Conservation (phyloP, 495 filamentous ascomycete species). For the Haplographium delicatum region DNA sequence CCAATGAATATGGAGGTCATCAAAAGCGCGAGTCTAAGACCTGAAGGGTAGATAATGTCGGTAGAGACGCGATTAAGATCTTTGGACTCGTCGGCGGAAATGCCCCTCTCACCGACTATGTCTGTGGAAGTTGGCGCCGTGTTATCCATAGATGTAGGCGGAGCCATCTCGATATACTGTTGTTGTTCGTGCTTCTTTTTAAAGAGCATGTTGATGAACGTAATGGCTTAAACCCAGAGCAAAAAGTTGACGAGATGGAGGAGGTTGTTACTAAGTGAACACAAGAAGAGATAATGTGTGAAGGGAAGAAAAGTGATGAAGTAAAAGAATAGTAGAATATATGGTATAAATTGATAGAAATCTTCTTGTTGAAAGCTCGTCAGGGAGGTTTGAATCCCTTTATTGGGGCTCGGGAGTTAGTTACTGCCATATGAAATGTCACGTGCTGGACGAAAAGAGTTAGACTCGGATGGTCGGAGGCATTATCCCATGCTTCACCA, state of each 20-base stretch:
- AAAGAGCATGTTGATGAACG: constrained; percentile 3
- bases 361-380: too few species aligned
- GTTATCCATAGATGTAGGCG: background rate
- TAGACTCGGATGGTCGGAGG: constrained; percentile 8
- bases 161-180: background rate
- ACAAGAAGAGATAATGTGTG: background rate
- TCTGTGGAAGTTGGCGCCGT: too few species aligned
- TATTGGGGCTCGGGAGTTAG: constrained; percentile 1
- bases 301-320: background rate
- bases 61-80: background rate
- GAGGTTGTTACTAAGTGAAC: background rate
- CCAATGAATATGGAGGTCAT: constrained; percentile 8
- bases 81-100: constrained; percentile 5
- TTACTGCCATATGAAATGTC: background rate
- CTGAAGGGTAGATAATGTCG: constrained; percentile 9
- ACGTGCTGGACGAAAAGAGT: constrained; percentile 2
- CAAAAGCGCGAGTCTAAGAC: constrained; percentile 8
- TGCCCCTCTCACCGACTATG: too few species aligned
- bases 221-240: constrained; percentile 1
- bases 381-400: too few species aligned
- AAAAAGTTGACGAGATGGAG: constrained; percentile 2
- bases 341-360: too few species aligned
- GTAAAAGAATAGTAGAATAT: background rate
- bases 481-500: too few species aligned
- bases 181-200: constrained; percentile 1